Percentiles rank a stretch among this genome's conserved stretches.
Evolutionary conservation across 139 green algal genomes (phyloP).

Genomic region (Diplosphaera chodatii): DNA sequence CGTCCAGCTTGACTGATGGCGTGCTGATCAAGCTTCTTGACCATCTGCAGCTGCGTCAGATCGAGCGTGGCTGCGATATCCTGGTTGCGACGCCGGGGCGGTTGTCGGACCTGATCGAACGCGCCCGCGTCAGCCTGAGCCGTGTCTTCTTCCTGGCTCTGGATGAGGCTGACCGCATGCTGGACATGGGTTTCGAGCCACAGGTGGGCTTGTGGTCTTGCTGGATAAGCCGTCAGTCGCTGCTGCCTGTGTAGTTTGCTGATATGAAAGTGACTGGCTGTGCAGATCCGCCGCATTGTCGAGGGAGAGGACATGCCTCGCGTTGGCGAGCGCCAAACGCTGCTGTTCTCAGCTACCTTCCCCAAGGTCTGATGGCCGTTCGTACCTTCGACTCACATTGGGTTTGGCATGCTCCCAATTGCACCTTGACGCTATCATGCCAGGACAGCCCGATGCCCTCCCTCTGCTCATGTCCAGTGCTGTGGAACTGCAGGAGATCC

Average conservation of each 20-base stretch:
- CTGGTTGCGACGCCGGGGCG: constrained; percentile 94
- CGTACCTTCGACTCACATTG: no score
- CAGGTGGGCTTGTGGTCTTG: constrained; percentile 36
- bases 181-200: constrained; percentile 98
- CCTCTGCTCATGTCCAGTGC: no score
- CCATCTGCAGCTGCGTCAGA: constrained; percentile 82
- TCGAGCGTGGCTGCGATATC: constrained; percentile 93
- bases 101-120: constrained; percentile 90
- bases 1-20: no score
- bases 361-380: constrained; percentile 88
- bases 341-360: constrained; percentile 96
- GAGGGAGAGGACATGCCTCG: constrained; percentile 88
- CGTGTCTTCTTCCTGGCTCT: constrained; percentile 74
- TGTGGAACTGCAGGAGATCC: constrained; percentile 40
- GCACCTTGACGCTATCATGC: no score
- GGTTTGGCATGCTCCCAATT: no score
- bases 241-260: not conserved
- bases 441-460: no score
- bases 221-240: constrained; percentile 37
- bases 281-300: constrained; percentile 50
- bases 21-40: no score
- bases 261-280: not conserved
- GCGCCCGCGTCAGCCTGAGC: constrained; percentile 71
- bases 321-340: constrained; percentile 80
- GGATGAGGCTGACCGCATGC: constrained; percentile 95